These are phyloP conservation scores for Rhododendron mucronatum DNA, from an alignment of 148 eudicot species.

Conservation along the genomic window DNA sequence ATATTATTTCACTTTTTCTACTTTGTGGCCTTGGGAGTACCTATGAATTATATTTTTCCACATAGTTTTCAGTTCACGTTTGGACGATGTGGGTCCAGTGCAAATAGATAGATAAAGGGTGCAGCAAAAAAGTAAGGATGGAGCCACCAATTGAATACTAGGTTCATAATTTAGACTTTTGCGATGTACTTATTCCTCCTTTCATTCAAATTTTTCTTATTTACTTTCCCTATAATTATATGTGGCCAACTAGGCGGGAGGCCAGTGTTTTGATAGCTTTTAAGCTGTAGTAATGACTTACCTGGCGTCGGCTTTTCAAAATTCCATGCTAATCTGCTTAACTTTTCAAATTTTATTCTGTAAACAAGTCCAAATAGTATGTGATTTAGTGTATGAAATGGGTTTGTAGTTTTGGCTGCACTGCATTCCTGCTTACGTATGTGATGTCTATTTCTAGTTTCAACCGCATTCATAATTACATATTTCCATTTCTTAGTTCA, in stretches of 20 bases:
- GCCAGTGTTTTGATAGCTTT: neutral
- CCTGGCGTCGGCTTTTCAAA: neutral
- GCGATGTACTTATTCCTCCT: neutral
- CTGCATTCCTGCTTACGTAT: neutral
- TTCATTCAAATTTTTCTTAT: neutral
- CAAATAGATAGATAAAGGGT: neutral
- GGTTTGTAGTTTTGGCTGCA: neutral
- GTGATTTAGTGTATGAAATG: neutral
- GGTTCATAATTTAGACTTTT: neutral
- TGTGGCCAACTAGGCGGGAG: neutral
- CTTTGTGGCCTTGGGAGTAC: neutral
- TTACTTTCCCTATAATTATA: neutral
- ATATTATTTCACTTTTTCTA: neutral
- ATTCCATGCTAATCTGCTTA: neutral
- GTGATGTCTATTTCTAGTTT: neutral
- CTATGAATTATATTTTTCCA: neutral
- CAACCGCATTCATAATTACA: neutral
- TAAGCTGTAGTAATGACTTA: constrained; percentile 3
- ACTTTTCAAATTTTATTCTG: neutral
- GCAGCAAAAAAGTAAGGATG: neutral
- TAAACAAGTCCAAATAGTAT: neutral
- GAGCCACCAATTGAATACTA: neutral
- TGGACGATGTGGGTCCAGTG: constrained; percentile 4
- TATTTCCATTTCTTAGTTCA: neutral
- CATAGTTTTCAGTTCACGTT: constrained; percentile 1